Evolutionary conservation across 2,329 filamentous ascomycete genomes (phyloP).

Genomic region (Neurospora sp.): DNA sequence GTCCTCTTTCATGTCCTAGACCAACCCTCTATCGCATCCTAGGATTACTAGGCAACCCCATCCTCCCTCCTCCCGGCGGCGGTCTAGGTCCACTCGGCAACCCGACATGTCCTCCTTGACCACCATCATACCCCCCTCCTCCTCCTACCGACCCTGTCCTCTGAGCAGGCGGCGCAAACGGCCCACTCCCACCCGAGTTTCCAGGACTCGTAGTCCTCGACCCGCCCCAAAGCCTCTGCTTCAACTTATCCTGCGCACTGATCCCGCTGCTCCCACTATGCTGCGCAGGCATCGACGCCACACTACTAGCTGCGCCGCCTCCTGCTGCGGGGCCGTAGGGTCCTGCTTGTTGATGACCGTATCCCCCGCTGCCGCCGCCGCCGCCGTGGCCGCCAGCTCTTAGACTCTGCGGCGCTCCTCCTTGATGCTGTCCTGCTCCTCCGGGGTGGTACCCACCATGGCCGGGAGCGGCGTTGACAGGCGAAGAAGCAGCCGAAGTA

Average conservation of each 20-base stretch:
- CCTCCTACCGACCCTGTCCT: background rate
- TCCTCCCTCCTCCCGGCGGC: background rate
- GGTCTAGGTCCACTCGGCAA: background rate
- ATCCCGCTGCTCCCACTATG: constrained; percentile 27
- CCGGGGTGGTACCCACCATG: background rate
- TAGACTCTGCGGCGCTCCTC: background rate
- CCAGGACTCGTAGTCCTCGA: constrained; percentile 45
- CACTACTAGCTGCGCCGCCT: constrained; percentile 18
- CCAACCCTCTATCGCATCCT: background rate
- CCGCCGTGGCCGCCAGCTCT: background rate
- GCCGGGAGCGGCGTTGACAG: background rate
- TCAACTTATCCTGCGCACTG: constrained; percentile 71
- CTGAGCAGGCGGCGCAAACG: constrained; percentile 35
- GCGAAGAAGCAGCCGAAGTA: constrained; percentile 14
- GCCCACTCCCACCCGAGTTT: constrained; percentile 26
- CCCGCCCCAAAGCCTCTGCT: constrained; percentile 64
- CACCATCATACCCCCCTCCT: background rate
- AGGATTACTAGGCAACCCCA: background rate
- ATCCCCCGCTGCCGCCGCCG: background rate
- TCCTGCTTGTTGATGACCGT: background rate
- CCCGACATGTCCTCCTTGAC: background rate
- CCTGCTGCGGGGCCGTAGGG: constrained; percentile 6
- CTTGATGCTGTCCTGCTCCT: background rate
- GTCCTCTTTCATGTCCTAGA: background rate
- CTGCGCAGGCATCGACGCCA: background rate